A percentile compares a stretch with the other conserved stretches of the same genome.
Conservation (phyloP, 2,329 filamentous ascomycete species). For the Sporothrix curviconia region DNA sequence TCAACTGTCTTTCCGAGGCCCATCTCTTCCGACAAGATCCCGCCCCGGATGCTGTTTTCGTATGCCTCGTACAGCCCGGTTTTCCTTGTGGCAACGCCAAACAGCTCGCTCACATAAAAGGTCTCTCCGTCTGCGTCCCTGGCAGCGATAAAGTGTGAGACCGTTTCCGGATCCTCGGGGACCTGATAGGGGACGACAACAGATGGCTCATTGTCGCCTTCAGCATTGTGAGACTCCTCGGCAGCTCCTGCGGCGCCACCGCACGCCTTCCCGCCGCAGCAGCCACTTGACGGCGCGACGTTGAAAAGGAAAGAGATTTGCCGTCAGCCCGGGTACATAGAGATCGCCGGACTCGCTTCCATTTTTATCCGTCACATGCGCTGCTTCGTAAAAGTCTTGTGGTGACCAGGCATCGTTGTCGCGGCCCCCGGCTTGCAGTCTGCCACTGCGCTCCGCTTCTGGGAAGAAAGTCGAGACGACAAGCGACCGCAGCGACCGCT, state of each 20-base stretch:
- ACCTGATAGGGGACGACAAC: constrained; percentile 23
- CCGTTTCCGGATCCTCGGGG: constrained; percentile 24
- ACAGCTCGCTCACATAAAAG: constrained; percentile 48
- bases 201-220: not conserved
- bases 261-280: constrained; percentile 56
- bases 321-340: constrained; percentile 37
- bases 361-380: constrained; percentile 51
- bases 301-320: constrained; percentile 65
- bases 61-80: constrained; percentile 38
- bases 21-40: constrained; percentile 76
- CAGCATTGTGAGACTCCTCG: not conserved
- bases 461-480: constrained; percentile 21
- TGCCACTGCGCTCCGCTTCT: not conserved
- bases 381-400: constrained; percentile 62
- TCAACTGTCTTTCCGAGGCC: constrained; percentile 76
- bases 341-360: constrained; percentile 34
- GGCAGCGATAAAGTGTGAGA: constrained; percentile 37
- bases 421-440: not conserved
- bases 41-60: constrained; percentile 44
- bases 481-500: not conserved
- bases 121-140: constrained; percentile 39
- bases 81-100: constrained; percentile 51
- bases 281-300: constrained; percentile 65
- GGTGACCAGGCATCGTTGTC: constrained; percentile 30
- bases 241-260: constrained; percentile 30